Base-by-base conservation (phyloP, 768 basidiomycete genomes). In the Hygrophorus pudorinus region DNA sequence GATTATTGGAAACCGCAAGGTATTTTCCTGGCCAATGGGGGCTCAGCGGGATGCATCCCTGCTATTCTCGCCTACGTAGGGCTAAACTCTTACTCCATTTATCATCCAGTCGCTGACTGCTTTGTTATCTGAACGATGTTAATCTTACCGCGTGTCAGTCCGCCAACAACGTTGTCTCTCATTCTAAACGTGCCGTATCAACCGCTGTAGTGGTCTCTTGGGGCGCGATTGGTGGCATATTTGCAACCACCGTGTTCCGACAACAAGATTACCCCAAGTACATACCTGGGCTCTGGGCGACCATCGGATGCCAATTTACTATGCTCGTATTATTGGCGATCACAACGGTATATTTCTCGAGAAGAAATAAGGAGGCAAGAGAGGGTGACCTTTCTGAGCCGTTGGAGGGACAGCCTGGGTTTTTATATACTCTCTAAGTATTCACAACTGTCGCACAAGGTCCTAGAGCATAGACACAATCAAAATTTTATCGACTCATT, bases 31-130 rank as follows among this genome's bases (percentile, higher is more conserved):
- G 59, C 54, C 32, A 71, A 64, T 46, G 67, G 68, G 27, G 72
- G 72, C 13, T 68, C 71, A 17, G 61, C 62, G 28, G 69, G 71
- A 2, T 64, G 64, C 45, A 67, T 73, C 34, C 65, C 72, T 32
- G 70, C 67, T 4, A 68, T 75, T 29, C 56, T 75, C 24, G 70
- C 72, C 42, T 75, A 74, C 56, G 72, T 73, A 51, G 48, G 72
- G n/a, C n/a, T n/a, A n/a, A n/a, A n/a, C n/a, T 48, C 12, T 14
- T 38, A 16, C 34, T 38, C 11, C 24, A 17, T 17, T 2, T 1
- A 16, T 13, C 2, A 21, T 42, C 18, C 39, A n/a, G n/a, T n/a
- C 20, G 29, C 13, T 24, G 4, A 14, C 28, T 27, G 3, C 13
- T 9, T 35, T 48, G 12, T 20, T n/a, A 31, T 28, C 31, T 5